Percentiles rank a stretch among this genome's conserved stretches.
phyloP scores from a whole-genome alignment of 257 asterid genomes.

The Solanum peruvianum region DNA sequence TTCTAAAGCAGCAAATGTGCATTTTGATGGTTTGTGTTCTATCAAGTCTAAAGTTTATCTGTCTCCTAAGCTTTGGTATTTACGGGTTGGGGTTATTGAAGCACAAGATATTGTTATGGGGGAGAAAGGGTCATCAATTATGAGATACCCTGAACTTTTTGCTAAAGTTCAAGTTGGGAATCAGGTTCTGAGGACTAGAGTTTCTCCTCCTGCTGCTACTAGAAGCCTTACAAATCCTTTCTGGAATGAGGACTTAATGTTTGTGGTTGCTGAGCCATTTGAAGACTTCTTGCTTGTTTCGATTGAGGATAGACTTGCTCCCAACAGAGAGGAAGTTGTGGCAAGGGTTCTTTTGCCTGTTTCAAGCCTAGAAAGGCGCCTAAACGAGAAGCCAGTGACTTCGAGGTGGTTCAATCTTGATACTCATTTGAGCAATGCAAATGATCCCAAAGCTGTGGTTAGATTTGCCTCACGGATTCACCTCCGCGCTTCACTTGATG shows the following conservation, averaged over 20 bases:
- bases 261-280: constrained; percentile 79
- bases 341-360: constrained; percentile 53
- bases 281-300: constrained; percentile 61
- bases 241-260: constrained; percentile 80
- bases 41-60: constrained; percentile 71
- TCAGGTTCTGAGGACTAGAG: constrained; percentile 62
- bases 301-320: constrained; percentile 52
- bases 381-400: constrained; percentile 47
- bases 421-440: constrained; percentile 25
- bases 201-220: constrained; percentile 29
- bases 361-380: constrained; percentile 40
- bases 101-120: constrained; percentile 69
- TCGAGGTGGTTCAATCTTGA: constrained; percentile 80
- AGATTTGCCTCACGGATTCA: constrained; percentile 76
- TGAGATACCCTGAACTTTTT: constrained; percentile 67
- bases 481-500: constrained; percentile 65
- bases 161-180: constrained; percentile 76
- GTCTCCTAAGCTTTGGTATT: constrained; percentile 84
- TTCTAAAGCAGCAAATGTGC: constrained; percentile 74
- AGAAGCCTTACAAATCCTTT: constrained; percentile 49
- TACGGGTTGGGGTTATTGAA: constrained; percentile 64
- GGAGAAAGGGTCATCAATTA: constrained; percentile 40
- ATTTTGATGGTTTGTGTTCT: constrained; percentile 53
- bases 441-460: constrained; percentile 32
- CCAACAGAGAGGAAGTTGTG: constrained; percentile 55